These are phyloP conservation scores for Laetiporus sulphureus DNA, from an alignment of 1,284 basidiomycete genomes.

Conservation along the genomic window DNA sequence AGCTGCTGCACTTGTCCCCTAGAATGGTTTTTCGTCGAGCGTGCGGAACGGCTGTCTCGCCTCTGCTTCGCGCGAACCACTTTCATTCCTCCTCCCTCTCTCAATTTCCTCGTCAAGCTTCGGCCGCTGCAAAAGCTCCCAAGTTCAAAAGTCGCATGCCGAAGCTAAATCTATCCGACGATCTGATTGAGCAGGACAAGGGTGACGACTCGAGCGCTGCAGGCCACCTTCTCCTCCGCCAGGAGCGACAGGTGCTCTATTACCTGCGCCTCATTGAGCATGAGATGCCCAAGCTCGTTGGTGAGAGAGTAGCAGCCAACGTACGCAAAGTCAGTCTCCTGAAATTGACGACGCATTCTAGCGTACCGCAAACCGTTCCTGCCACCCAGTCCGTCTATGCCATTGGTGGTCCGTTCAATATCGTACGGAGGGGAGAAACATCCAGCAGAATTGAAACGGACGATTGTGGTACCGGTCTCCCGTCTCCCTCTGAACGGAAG, in stretches of 20 bases:
- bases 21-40: conserved; percentile 1
- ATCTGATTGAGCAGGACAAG: conserved; percentile 21
- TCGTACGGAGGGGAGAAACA: conserved; percentile 74
- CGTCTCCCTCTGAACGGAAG: conserved; percentile 57
- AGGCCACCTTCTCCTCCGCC: conserved; percentile 63
- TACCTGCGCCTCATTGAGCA: conserved; percentile 80
- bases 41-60: conserved; percentile 11
- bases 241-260: conserved; percentile 63
- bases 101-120: conserved; percentile 7
- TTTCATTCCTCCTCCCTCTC: conserved; percentile 16
- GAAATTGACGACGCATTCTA: conserved; percentile 27
- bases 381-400: conserved; percentile 50
- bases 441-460: conserved; percentile 62
- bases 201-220: conserved; percentile 50
- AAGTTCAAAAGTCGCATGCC: background rate
- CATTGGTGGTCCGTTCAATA: conserved; percentile 67
- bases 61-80: conserved; percentile 7
- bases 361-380: conserved; percentile 73
- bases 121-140: background rate
- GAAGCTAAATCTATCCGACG: background rate
- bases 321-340: too few relatives aligned
- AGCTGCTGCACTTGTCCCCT: too few relatives aligned
- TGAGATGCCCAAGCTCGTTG: conserved; percentile 76
- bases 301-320: conserved; percentile 37
- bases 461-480: conserved; percentile 67